phyloP scores from a whole-genome alignment of 306 rosid genomes.

The Ziziphus jujuba region DNA sequence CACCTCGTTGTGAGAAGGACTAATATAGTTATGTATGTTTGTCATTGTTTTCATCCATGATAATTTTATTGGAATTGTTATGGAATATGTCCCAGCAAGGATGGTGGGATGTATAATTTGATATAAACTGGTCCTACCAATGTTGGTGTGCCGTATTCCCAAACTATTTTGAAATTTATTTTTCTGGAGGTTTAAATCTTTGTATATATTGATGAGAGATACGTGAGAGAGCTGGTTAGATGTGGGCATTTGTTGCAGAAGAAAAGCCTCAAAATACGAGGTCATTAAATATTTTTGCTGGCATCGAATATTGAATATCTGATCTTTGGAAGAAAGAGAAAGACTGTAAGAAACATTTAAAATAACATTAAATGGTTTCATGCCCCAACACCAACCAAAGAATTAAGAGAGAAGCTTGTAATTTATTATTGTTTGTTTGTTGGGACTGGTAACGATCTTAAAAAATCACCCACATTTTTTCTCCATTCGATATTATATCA shows the following conservation, averaged over 20 bases:
- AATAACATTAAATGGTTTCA: constrained; percentile 11
- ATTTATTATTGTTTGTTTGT: constrained; percentile 12
- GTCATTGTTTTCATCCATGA: too few relatives aligned
- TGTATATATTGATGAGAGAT: background rate
- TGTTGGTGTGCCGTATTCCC: too few relatives aligned
- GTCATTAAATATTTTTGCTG: background rate
- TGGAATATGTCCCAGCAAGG: too few relatives aligned
- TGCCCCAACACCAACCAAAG: constrained; percentile 14
- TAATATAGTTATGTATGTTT: too few relatives aligned
- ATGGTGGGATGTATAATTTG: too few relatives aligned
- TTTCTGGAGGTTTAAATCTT: background rate
- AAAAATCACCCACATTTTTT: background rate
- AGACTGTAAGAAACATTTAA: constrained; percentile 6
- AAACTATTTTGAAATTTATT: too few relatives aligned
- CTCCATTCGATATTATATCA: background rate
- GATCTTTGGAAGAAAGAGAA: background rate
- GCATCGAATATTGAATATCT: background rate
- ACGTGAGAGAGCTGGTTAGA: too few relatives aligned
- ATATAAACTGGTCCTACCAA: too few relatives aligned
- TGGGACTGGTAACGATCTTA: constrained; percentile 16
- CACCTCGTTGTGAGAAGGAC: too few relatives aligned
- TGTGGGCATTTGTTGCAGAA: too few relatives aligned
- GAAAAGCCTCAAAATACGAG: constrained; percentile 1
- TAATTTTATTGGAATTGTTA: too few relatives aligned
- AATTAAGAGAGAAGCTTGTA: background rate